Conservation (phyloP, 1,139 yeast genomes). For the Suhomyces kunorum region DNA sequence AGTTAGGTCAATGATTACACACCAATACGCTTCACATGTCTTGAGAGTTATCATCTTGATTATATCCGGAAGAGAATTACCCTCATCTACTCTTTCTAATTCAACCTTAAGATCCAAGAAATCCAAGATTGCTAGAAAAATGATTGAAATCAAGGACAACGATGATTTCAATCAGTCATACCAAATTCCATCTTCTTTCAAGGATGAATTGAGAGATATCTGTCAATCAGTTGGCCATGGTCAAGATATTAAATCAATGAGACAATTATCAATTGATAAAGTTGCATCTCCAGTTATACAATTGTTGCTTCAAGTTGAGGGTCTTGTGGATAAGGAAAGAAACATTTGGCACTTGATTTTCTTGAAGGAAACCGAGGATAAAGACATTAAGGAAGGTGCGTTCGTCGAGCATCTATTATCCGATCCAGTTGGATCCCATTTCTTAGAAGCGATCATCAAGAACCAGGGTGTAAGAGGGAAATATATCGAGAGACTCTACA, state of each 20-base stretch:
- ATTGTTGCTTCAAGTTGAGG: slow-evolving; percentile 78
- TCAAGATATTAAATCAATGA: slow-evolving; percentile 49
- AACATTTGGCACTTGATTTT: slow-evolving; percentile 62
- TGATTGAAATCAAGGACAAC: slow-evolving; percentile 83
- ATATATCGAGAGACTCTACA: slow-evolving; percentile 69
- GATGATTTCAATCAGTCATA: slow-evolving; percentile 66
- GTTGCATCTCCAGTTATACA: slow-evolving; percentile 89
- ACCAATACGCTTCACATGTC: slow-evolving; percentile 88
- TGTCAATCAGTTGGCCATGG: slow-evolving; percentile 39
- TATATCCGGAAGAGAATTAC: slow-evolving; percentile 75
- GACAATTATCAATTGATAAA: slow-evolving; percentile 77
- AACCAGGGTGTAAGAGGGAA: slow-evolving; percentile 63
- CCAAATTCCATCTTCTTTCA: slow-evolving; percentile 74
- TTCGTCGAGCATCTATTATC: slow-evolving; percentile 82
- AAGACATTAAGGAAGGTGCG: slow-evolving; percentile 68
- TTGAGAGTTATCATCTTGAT: slow-evolving; percentile 71
- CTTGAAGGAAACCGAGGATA: slow-evolving; percentile 44
- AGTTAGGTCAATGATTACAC: slow-evolving; percentile 59
- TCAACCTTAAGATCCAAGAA: slow-evolving; percentile 82
- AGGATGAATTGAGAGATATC: slow-evolving; percentile 53
- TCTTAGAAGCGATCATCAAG: slow-evolving; percentile 70
- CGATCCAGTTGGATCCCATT: slow-evolving; percentile 90
- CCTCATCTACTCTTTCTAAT: slow-evolving; percentile 72
- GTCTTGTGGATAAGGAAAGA: slow-evolving; percentile 70
- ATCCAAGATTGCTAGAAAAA: slow-evolving; percentile 87